Conservation (phyloP, 2,329 filamentous ascomycete genomes). For the Colletotrichum sp. region DNA sequence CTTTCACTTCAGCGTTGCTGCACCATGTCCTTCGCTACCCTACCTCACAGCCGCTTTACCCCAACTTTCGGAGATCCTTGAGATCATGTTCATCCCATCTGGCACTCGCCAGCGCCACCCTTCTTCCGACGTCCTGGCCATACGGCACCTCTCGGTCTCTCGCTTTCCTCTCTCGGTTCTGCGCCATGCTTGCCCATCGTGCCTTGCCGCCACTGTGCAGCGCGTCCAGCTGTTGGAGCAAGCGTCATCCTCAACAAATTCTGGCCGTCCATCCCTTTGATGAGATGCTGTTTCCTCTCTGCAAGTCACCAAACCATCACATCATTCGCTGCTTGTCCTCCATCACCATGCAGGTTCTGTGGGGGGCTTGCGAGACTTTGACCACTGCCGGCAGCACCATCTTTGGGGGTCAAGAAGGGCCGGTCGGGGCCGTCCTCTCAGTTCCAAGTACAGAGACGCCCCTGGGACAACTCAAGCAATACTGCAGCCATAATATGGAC, state of each 20-base stretch:
- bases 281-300: conserved; percentile 9
- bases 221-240: not conserved
- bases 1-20: not conserved
- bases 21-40: not conserved
- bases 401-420: not conserved
- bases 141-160: not conserved
- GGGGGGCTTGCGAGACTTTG: not conserved
- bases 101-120: not conserved
- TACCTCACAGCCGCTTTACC: not conserved
- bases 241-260: not conserved
- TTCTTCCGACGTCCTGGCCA: not conserved
- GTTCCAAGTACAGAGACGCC: not conserved
- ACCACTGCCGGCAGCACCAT: not conserved
- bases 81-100: not conserved
- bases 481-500: not conserved
- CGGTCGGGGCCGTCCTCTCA: not conserved
- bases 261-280: not conserved
- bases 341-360: conserved; percentile 2
- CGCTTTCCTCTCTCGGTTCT: not conserved
- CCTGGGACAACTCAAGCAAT: not conserved
- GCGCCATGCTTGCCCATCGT: not conserved
- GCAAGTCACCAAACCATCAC: not conserved
- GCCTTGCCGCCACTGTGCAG: not conserved
- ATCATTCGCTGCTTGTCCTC: not conserved
- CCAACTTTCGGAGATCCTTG: not conserved